phyloP scores from a whole-genome alignment of 1,284 basidiomycete genomes.

The Coriolopsis trogii region DNA sequence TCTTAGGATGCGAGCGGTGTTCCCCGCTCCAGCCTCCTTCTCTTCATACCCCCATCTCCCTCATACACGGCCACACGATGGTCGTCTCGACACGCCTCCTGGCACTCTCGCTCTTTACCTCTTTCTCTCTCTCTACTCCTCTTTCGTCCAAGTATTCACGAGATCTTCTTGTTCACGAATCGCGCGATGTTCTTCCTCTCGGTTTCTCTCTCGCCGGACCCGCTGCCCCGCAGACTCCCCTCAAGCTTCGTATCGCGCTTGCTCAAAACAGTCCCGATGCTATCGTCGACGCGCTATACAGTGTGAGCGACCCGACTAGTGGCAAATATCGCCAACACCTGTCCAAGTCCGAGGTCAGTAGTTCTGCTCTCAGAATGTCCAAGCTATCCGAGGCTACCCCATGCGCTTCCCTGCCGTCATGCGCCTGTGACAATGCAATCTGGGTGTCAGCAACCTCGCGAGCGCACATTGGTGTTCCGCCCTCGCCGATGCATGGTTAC shows the following conservation, averaged over 20 bases:
- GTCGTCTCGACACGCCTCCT: too few relatives aligned
- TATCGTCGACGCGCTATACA: conserved; percentile 31
- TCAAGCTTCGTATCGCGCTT: conserved; percentile 32
- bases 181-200: conserved; percentile 13
- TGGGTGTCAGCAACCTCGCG: too few relatives aligned
- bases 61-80: too few relatives aligned
- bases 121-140: too few relatives aligned
- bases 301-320: conserved; percentile 10
- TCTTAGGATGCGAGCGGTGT: too few relatives aligned
- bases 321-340: conserved; percentile 36
- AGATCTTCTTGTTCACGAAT: conserved; percentile 20
- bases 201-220: conserved; percentile 25
- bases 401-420: background rate
- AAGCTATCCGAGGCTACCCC: too few relatives aligned
- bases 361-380: too few relatives aligned
- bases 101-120: too few relatives aligned
- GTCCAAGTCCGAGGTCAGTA: conserved; percentile 32
- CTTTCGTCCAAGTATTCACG: too few relatives aligned
- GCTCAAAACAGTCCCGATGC: conserved; percentile 29
- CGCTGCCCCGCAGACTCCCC: conserved; percentile 15
- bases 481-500: background rate
- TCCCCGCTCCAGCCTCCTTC: too few relatives aligned
- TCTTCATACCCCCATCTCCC: too few relatives aligned
- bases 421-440: background rate
- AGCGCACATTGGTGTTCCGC: background rate